Conservation (phyloP, 2,329 filamentous ascomycete species). For the Chaetomiaceae sp. region DNA sequence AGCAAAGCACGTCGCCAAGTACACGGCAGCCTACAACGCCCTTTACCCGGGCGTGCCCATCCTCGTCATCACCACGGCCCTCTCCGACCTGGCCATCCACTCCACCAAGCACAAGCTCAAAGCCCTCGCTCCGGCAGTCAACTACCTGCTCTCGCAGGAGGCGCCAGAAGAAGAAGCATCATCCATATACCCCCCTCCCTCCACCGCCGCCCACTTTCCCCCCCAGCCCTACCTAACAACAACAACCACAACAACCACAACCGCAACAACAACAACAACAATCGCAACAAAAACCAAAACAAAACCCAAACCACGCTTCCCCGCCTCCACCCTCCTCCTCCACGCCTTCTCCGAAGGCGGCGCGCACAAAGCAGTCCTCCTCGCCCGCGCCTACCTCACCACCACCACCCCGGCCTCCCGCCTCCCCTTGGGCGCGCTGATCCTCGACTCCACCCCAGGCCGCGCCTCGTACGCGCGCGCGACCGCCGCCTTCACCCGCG, state of each 20-base stretch:
- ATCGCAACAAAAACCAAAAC: conserved; percentile 1
- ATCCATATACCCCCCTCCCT: conserved; percentile 24
- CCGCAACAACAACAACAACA: neutral
- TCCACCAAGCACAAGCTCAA: conserved; percentile 17
- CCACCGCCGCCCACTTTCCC: conserved; percentile 31
- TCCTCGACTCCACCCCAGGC: conserved; percentile 18
- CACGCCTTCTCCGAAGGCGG: conserved; percentile 51
- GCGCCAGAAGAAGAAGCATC: conserved; percentile 24
- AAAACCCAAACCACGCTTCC: no score
- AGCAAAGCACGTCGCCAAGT: conserved; percentile 42
- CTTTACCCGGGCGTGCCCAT: conserved; percentile 41
- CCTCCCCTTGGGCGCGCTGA: conserved; percentile 13
- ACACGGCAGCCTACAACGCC: conserved; percentile 40
- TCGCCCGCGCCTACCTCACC: conserved; percentile 37
- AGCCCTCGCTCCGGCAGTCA: conserved; percentile 17
- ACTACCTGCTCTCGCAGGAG: conserved; percentile 14
- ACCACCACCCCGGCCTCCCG: conserved; percentile 27
- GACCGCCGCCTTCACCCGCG: neutral
- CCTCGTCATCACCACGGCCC: conserved; percentile 34
- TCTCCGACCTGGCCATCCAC: conserved; percentile 21
- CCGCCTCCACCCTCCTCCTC: conserved; percentile 34
- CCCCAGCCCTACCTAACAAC: neutral
- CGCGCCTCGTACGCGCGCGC: neutral
- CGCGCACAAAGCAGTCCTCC: conserved; percentile 34
- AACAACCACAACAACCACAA: neutral